Base-by-base conservation (phyloP, 192 early-diverging fungal species). In the Backusella morwellensis region DNA sequence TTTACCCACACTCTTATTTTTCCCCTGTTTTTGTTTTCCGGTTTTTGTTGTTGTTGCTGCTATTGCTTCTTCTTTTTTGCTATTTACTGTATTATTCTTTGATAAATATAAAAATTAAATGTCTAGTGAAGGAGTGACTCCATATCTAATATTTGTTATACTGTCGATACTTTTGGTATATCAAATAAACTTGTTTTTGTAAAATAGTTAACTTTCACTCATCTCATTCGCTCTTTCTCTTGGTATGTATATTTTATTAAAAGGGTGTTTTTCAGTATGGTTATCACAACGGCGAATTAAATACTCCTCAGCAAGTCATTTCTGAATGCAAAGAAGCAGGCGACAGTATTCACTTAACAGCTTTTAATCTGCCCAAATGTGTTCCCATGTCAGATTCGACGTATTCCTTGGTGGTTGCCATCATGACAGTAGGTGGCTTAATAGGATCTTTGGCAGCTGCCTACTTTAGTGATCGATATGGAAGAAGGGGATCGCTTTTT, bases 401-500 rank as follows among this genome's bases (percentile, higher is more conserved):
- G 80, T 95, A 80, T 85, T 90, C 90, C 47, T 85, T 81, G 42
- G 85, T 84, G 56, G 90, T 81, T 66, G 89, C 87, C 75, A 90
- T 81, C 75, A 84, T 86, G 77, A 89, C 86, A 5, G 84, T 93
- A 15, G 96, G 96, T 41, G 96, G 91, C 1, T 85, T 96, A 56
- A 63, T 92, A 1, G 96, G 95, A 29, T 92, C 95, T 1, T 77
- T 93, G 69, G 85, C 93, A 42, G 90, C 92, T 0, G 85, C 91
- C 34, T 34, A 81, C 17, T 86, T 88, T 26, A 90, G 88, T 36
- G 91, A 95, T 73, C 72, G 86, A 7, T 88, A 85, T 78, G 96
- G 96, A 5, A 89, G 96, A 63, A 84, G 92, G 52, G 74, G 79
- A 23, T 88, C 90, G 21, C 82, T 95, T 6, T 81, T 97, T 66